Evolutionary conservation across 139 green algal species (phyloP).

Genomic region (Haematococcus lacustris): DNA sequence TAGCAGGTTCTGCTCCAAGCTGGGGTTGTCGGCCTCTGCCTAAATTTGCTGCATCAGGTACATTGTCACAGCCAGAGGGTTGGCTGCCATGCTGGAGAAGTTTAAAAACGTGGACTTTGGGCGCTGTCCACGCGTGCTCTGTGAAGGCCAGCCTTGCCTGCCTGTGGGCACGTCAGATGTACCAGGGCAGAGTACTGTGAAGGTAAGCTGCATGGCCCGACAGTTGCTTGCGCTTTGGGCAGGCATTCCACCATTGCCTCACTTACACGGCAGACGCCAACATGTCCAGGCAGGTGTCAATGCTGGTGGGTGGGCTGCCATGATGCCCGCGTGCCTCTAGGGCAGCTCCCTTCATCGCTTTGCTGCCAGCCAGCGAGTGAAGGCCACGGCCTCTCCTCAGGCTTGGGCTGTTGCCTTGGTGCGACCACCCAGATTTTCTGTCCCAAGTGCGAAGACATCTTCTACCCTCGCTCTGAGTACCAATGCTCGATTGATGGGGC

Average conservation of each 20-base stretch:
- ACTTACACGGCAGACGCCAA: too few species aligned
- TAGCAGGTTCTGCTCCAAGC: not conserved
- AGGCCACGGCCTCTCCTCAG: too few species aligned
- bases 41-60: conserved; percentile 40
- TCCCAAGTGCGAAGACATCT: conserved; percentile 90
- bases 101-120: conserved; percentile 89
- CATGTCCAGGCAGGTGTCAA: too few species aligned
- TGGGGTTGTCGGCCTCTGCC: not conserved
- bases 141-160: conserved; percentile 84
- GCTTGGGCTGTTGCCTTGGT: too few species aligned
- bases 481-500: conserved; percentile 76
- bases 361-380: too few species aligned
- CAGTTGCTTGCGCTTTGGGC: too few species aligned
- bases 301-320: too few species aligned
- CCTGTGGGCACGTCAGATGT: conserved; percentile 85
- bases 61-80: conserved; percentile 79
- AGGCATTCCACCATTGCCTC: too few species aligned
- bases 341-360: too few species aligned
- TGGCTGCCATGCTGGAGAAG: conserved; percentile 84
- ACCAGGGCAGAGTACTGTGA: conserved; percentile 79
- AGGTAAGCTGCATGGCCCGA: conserved; percentile 30
- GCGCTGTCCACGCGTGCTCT: conserved; percentile 82
- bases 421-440: conserved; percentile 78
- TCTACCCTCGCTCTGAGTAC: conserved; percentile 83
- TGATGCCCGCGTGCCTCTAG: too few species aligned